Evolutionary conservation across 2,329 filamentous ascomycete genomes (phyloP).

Genomic region (Periconia digitata): DNA sequence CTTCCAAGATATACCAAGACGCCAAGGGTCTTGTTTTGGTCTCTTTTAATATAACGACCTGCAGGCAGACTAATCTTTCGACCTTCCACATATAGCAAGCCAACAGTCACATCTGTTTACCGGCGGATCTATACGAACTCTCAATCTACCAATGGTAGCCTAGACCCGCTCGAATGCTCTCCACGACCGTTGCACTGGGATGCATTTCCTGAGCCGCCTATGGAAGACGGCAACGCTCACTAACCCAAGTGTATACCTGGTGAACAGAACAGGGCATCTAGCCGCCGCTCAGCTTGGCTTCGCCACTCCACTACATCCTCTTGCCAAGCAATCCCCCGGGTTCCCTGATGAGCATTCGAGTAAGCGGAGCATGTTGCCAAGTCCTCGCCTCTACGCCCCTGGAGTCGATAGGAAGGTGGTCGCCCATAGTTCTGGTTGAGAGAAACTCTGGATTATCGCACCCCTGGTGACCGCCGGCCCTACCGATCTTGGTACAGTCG

Average conservation of each 20-base stretch:
- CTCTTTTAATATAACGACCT: constrained; percentile 3
- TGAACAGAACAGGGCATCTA: not conserved
- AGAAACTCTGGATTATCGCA: not conserved
- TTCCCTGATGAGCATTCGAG: not conserved
- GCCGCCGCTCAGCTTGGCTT: not conserved
- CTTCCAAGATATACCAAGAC: not conserved
- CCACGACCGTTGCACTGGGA: not conserved
- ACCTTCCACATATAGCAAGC: constrained; percentile 3
- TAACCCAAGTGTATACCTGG: not conserved
- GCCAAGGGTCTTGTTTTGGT: not conserved
- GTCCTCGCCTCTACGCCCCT: not conserved
- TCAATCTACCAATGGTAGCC: not conserved
- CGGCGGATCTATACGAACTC: not conserved
- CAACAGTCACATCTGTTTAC: not conserved
- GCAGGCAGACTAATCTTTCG: constrained; percentile 1
- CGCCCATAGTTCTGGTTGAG: not conserved
- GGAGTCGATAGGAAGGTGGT: not conserved
- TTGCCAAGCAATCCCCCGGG: not conserved
- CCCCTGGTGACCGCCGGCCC: too few relatives aligned
- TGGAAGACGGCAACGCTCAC: not conserved
- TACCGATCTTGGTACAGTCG: not conserved
- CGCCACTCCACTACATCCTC: not conserved
- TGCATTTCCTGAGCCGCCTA: not conserved
- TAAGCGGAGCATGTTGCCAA: not conserved
- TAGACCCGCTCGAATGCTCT: not conserved